Base-by-base conservation (phyloP, 2,329 filamentous ascomycete species). In the Trichoderma endophyticum region DNA sequence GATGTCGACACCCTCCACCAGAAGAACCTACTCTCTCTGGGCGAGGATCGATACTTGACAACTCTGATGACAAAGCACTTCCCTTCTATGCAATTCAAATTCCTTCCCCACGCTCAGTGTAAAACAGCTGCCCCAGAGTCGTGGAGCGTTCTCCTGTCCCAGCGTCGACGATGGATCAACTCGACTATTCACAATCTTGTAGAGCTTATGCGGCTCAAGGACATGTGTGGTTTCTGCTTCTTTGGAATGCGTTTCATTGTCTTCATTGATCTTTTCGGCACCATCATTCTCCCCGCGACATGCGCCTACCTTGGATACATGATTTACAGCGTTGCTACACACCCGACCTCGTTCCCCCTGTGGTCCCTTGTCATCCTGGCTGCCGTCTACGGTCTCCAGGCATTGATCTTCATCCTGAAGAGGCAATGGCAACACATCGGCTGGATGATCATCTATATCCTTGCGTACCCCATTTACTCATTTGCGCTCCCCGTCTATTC, bases 51-150 rank as follows among this genome's bases (percentile, higher is more conserved):
- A 84, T 98, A 93, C 81, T 87, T 99, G 73, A 99, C 96, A 2
- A 99, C 96, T 0, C 86, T 99, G 72, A 98, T 99, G 96, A 97
- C 93, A 73, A 98, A 97, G 84, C 90, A 98, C 83, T 98, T 98
- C 87, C 95, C 96, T 2, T 86, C 86, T 76, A 98, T 98, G 94
- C 92, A 93, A 1, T 98, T 93, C 87, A 99, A 98, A 83, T 99
- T 98, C 81, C 88, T 98, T 67, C 90, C 95, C 0, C 94, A 97
- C 82, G 96, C 96, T 8, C 96, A 94, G 81, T 97, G 95, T 76
- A 91, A 93, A 78, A 99, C 96, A 2, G 95, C 95, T 57, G 96
- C 96, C 1, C 96, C 96, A 2, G 94, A 98, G 78, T 93, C 92
- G 28, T 99, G 95, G 93, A 93, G 91, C 78, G 94, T 99, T 77